Base-by-base conservation (phyloP, 2,329 filamentous ascomycete species). In the Fusarium virguliforme region DNA sequence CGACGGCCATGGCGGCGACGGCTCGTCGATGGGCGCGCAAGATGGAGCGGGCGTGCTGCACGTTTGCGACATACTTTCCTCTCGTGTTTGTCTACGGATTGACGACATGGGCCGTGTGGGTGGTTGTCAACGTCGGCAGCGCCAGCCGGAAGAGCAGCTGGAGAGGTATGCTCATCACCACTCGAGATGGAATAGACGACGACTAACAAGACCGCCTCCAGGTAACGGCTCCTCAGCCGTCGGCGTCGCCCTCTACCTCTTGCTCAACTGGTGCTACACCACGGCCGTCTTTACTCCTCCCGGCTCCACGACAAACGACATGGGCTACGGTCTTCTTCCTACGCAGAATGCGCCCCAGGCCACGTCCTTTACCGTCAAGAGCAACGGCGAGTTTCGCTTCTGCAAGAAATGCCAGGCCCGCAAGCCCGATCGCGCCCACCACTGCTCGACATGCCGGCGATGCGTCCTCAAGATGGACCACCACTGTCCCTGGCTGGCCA, bases 391-490 rank as follows among this genome's bases (percentile, higher is more conserved):
- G 76, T 83, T 92, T 58, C 90, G 96, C 61, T 98, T 92, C 84
- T 99, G 96, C 87, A 98, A 98, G 84, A 99, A 99, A 83, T 99
- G 96, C 81, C 93, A 97, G 83, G 91, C 91, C 58, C 90, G 93
- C 70, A 99, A 99, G 84, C 96, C 96, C 43, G 96, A 99, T 83
- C 93, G 96, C 67, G 91, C 95, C 34, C 96, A 99, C 81, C 96
- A 99, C 84, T 99, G 96, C 86, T 97, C 94, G 10, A 97, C 94
- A 4, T 99, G 96, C 83, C 90, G 92, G 74, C 92, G 92, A 77
- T 99, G 96, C 80, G 95, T 99, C 28, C 86, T 99, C 80, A 99
- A 99, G 86, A 99, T 99, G 96, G 96, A 99, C 79, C 96, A 99
- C 81, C 96, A 99, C 83, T 99, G 96, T 80, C 96, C 96, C 15